Percentiles rank a stretch among this genome's conserved stretches.
Evolutionary conservation across 495 filamentous ascomycete species (phyloP).

Genomic region (Hyaloscypha variabilis): DNA sequence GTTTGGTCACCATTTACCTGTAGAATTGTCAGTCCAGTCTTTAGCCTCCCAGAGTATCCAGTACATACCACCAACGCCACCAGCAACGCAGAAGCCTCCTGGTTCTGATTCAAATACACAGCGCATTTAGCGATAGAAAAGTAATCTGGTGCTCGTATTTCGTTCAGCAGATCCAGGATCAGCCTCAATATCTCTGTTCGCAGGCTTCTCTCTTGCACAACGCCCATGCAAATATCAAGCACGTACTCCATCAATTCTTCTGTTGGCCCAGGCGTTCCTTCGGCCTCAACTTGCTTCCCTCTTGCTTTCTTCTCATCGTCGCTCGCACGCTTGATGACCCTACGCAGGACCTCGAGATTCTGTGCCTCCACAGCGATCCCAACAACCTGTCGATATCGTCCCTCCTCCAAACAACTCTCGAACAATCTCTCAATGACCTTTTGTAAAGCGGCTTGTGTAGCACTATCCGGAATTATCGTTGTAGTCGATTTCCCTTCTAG

Average conservation of each 20-base stretch:
- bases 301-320: constrained; percentile 75
- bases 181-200: constrained; percentile 80
- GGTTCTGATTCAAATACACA: constrained; percentile 91
- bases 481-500: constrained; percentile 51
- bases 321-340: constrained; percentile 79
- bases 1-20: constrained; percentile 69
- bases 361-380: constrained; percentile 97
- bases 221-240: constrained; percentile 93
- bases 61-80: constrained; percentile 64
- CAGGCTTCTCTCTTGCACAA: constrained; percentile 90
- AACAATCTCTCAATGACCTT: constrained; percentile 85
- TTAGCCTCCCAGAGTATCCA: constrained; percentile 13
- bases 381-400: constrained; percentile 94
- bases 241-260: constrained; percentile 98
- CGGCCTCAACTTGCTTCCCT: constrained; percentile 46
- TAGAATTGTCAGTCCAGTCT: constrained; percentile 14
- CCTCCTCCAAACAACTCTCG: constrained; percentile 83
- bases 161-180: constrained; percentile 84
- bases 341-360: constrained; percentile 85
- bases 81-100: constrained; percentile 88
- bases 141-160: constrained; percentile 89
- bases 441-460: constrained; percentile 72
- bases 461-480: constrained; percentile 44
- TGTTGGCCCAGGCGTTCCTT: constrained; percentile 57
- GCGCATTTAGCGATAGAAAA: constrained; percentile 99